Evolutionary conservation across 371 early-diverging fungal genomes (phyloP).

Genomic region (Phascolomyces articulosus): DNA sequence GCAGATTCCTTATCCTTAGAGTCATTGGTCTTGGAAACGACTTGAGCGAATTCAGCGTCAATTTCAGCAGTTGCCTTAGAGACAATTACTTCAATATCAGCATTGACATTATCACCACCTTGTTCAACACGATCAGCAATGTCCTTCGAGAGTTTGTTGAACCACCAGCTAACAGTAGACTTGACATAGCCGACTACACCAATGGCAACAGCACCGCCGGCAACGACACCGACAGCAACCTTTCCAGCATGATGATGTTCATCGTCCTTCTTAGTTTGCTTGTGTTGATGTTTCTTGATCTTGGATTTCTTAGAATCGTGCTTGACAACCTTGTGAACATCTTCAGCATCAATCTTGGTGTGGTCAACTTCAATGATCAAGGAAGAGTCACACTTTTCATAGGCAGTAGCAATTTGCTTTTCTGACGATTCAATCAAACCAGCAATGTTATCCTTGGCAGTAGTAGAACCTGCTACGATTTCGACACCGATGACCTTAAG

Average conservation of each 20-base stretch:
- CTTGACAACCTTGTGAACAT: constrained; percentile 3
- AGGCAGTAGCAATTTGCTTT: constrained; percentile 22
- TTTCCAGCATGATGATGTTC: constrained; percentile 1
- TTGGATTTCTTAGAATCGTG: neutral
- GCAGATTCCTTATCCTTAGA: neutral
- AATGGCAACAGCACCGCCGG: constrained; percentile 16
- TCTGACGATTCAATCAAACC: constrained; percentile 28
- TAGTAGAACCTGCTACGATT: constrained; percentile 1
- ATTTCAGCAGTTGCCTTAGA: constrained; percentile 22
- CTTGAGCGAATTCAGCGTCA: neutral
- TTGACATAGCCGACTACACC: constrained; percentile 24
- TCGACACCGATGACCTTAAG: constrained; percentile 15
- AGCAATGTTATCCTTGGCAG: constrained; percentile 23
- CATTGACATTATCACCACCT: constrained; percentile 27
- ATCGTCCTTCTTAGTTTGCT: neutral
- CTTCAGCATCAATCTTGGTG: neutral
- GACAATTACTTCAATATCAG: constrained; percentile 39
- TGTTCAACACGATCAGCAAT: constrained; percentile 33
- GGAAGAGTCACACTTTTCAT: constrained; percentile 10
- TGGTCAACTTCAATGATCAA: constrained; percentile 8
- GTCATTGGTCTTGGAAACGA: neutral
- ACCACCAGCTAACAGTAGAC: constrained; percentile 33
- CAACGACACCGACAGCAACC: neutral
- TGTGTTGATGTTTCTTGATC: constrained; percentile 1
- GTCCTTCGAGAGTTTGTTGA: constrained; percentile 26